Conservation (phyloP, 1,284 basidiomycete species). For the Ustilago xerochloae region DNA sequence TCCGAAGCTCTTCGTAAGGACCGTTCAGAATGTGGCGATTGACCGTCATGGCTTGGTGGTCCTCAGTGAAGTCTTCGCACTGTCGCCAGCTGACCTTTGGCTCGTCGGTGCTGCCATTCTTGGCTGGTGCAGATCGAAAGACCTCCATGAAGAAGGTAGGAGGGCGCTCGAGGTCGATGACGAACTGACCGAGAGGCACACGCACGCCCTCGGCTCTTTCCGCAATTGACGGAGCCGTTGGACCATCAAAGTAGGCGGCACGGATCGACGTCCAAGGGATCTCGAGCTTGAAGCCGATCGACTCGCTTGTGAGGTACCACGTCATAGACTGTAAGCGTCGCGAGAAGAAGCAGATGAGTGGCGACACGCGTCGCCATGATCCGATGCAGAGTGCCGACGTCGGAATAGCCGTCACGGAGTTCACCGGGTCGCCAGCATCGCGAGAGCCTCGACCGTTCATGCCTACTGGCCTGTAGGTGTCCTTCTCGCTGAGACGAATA, state of each 20-base stretch:
- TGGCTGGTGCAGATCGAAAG: conserved; percentile 43
- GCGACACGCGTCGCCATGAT: conserved; percentile 56
- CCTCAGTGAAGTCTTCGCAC: conserved; percentile 63
- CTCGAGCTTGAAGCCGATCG: conserved; percentile 63
- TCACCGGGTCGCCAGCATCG: conserved; percentile 9
- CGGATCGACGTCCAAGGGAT: conserved; percentile 52
- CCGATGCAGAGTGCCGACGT: conserved; percentile 53
- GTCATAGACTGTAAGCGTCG: conserved; percentile 49
- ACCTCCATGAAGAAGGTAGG: conserved; percentile 64
- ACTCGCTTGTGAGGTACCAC: conserved; percentile 57
- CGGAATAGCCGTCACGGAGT: conserved; percentile 50
- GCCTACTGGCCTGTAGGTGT: conserved; percentile 2
- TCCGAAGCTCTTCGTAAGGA: conserved; percentile 51
- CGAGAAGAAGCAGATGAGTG: conserved; percentile 61
- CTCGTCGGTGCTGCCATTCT: conserved; percentile 20
- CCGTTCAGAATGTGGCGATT: conserved; percentile 53
- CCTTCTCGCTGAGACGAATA: conserved; percentile 21
- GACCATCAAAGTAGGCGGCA: conserved; percentile 39
- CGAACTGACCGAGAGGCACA: conserved; percentile 46
- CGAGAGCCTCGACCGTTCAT: conserved; percentile 2
- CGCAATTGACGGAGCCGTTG: conserved; percentile 28
- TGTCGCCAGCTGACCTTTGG: conserved; percentile 58
- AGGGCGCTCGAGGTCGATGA: conserved; percentile 51
- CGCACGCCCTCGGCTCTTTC: conserved; percentile 54
- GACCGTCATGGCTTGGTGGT: conserved; percentile 51